These are phyloP conservation scores for Mortierella alpina DNA, from an alignment of 192 early-diverging fungal genomes.

Conservation along the genomic window DNA sequence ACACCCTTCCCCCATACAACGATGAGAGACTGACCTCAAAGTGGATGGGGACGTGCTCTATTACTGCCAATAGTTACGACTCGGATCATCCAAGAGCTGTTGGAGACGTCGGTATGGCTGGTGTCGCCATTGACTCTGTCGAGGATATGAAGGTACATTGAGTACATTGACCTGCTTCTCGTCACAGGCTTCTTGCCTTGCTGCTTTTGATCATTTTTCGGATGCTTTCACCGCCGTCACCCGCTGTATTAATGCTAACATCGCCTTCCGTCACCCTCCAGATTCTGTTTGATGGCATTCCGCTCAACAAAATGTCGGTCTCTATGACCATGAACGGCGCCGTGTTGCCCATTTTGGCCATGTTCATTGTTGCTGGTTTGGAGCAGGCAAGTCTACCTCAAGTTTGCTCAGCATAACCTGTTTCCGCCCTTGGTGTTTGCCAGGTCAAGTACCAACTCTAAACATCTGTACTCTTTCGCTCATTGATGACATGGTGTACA, in stretches of 20 bases:
- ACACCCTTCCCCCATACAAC: not conserved
- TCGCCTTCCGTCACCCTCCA: conserved; percentile 3
- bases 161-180: not conserved
- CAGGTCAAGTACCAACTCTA: not conserved
- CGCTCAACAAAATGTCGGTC: conserved; percentile 90
- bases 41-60: not conserved
- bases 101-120: conserved; percentile 94
- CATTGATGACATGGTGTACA: not conserved
- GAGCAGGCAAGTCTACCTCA: conserved; percentile 68
- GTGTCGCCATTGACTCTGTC: conserved; percentile 91
- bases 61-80: conserved; percentile 69
- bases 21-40: no score
- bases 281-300: conserved; percentile 89
- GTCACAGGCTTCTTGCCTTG: not conserved
- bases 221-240: not conserved
- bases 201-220: not conserved
- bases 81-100: conserved; percentile 90
- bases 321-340: conserved; percentile 98
- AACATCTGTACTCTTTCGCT: not conserved
- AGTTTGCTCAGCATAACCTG: not conserved
- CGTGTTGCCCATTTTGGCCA: conserved; percentile 88
- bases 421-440: not conserved
- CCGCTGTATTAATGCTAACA: not conserved
- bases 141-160: conserved; percentile 86
- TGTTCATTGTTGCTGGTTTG: conserved; percentile 89